These are phyloP conservation scores for Gaeumannomyces tritici DNA, from an alignment of 2,329 filamentous ascomycete genomes.

Conservation along the genomic window DNA sequence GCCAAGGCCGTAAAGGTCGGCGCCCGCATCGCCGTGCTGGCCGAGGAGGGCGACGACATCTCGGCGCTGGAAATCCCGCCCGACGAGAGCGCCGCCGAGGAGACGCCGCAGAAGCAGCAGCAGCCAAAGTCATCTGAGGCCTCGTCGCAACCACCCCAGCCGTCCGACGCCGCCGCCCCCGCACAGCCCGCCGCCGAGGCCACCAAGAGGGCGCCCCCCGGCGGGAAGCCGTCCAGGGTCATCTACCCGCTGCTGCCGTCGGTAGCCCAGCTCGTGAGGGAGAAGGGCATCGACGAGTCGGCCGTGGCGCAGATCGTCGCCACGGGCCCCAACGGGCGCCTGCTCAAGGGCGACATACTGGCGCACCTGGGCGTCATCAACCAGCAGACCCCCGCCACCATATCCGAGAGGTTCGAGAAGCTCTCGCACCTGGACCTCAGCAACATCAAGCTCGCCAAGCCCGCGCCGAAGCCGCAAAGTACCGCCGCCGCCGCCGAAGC, in stretches of 20 bases:
- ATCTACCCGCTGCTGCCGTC: slow-evolving; percentile 73
- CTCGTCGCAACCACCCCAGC: slow-evolving; percentile 10
- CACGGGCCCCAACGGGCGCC: slow-evolving; percentile 75
- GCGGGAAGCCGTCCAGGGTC: slow-evolving; percentile 48
- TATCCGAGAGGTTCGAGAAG: slow-evolving; percentile 64
- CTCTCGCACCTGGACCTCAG: slow-evolving; percentile 81
- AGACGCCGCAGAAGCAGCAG: slow-evolving; percentile 7
- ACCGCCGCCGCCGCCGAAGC: slow-evolving; percentile 10
- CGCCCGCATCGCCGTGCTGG: slow-evolving; percentile 70
- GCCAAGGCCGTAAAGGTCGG: slow-evolving; percentile 72
- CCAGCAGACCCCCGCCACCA: slow-evolving; percentile 58
- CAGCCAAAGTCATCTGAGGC: slow-evolving; percentile 10
- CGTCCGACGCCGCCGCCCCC: slow-evolving; percentile 6
- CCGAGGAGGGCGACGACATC: slow-evolving; percentile 73
- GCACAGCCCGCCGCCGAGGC: slow-evolving; percentile 7
- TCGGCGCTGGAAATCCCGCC: slow-evolving; percentile 63
- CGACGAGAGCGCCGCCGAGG: slow-evolving; percentile 42
- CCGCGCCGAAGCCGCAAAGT: slow-evolving; percentile 19
- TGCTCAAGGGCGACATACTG: slow-evolving; percentile 92
- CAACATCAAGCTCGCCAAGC: slow-evolving; percentile 76
- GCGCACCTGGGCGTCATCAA: slow-evolving; percentile 77
- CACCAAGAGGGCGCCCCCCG: slow-evolving; percentile 19
- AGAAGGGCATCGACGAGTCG: slow-evolving; percentile 65
- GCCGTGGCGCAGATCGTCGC: slow-evolving; percentile 75
- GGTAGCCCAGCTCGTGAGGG: slow-evolving; percentile 70